Conservation (phyloP, 805 yeast species). For the Candida taoyuanica region DNA sequence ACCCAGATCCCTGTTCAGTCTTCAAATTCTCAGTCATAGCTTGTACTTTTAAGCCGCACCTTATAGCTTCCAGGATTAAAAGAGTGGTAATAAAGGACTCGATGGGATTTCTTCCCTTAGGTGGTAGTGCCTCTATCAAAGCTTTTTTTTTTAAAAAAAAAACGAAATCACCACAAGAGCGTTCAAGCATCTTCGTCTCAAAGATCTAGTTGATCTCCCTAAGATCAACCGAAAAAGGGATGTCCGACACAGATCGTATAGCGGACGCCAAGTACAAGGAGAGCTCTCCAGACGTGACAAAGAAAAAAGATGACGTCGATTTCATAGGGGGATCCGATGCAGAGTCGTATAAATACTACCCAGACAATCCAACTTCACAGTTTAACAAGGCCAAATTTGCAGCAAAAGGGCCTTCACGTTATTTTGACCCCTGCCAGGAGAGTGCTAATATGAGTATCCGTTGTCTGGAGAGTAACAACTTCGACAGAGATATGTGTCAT, state of each 20-base stretch:
- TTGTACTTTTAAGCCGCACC: too few relatives aligned
- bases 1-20: neutral
- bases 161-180: too few relatives aligned
- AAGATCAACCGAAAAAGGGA: too few relatives aligned
- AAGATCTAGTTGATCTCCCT: too few relatives aligned
- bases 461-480: slow-evolving; percentile 76
- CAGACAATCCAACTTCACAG: slow-evolving; percentile 79
- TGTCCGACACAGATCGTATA: slow-evolving; percentile 14
- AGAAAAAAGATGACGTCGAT: slow-evolving; percentile 39
- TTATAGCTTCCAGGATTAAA: too few relatives aligned
- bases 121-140: neutral
- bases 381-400: slow-evolving; percentile 66
- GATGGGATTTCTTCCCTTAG: too few relatives aligned
- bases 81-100: too few relatives aligned
- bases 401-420: slow-evolving; percentile 74
- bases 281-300: slow-evolving; percentile 23
- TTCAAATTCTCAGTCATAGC: too few relatives aligned
- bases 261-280: slow-evolving; percentile 19
- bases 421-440: slow-evolving; percentile 90
- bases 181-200: too few relatives aligned
- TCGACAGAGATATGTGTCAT: slow-evolving; percentile 61
- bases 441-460: slow-evolving; percentile 81
- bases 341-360: slow-evolving; percentile 65
- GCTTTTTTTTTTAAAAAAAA: neutral
- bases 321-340: slow-evolving; percentile 51